Conservation (phyloP, 2,329 filamentous ascomycete genomes). For the Aspergillus bombycis region DNA sequence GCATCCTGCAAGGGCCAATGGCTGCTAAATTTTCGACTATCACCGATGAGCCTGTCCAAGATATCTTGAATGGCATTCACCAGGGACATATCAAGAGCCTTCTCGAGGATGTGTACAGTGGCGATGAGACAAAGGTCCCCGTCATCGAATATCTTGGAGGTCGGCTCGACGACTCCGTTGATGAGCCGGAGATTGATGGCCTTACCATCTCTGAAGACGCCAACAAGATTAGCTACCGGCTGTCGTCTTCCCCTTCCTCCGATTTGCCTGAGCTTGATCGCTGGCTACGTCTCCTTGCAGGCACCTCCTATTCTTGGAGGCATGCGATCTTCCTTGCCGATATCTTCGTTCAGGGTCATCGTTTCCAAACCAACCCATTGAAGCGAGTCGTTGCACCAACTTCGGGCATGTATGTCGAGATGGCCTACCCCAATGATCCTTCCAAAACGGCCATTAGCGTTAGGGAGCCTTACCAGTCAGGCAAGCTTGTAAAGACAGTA, state of each 20-base stretch:
- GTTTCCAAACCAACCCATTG: conserved; percentile 97
- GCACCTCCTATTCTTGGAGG: conserved; percentile 84
- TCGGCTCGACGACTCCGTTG: conserved; percentile 70
- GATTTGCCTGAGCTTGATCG: conserved; percentile 76
- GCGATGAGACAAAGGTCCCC: conserved; percentile 74
- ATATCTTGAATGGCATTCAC: conserved; percentile 91
- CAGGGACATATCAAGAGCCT: conserved; percentile 81
- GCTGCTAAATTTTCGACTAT: conserved; percentile 87
- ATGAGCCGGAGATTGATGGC: conserved; percentile 79
- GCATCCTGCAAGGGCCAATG: conserved; percentile 93
- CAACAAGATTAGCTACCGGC: conserved; percentile 79
- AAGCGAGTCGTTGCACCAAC: conserved; percentile 86
- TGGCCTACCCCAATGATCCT: conserved; percentile 78
- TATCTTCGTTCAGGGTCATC: conserved; percentile 90
- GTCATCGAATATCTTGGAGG: conserved; percentile 94
- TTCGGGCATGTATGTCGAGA: conserved; percentile 86
- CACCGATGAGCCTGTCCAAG: conserved; percentile 90
- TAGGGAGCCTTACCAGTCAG: conserved; percentile 82
- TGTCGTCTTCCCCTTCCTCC: conserved; percentile 74
- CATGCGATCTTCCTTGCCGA: conserved; percentile 93
- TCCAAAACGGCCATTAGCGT: conserved; percentile 82
- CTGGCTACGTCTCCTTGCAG: conserved; percentile 88
- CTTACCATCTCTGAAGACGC: conserved; percentile 79
- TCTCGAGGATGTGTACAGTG: conserved; percentile 76
- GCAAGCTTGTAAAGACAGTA: conserved; percentile 85